A percentile compares a stretch with the other conserved stretches of the same genome.
Evolutionary conservation across 805 yeast genomes (phyloP).

Genomic region (Candida coleopterorum): DNA sequence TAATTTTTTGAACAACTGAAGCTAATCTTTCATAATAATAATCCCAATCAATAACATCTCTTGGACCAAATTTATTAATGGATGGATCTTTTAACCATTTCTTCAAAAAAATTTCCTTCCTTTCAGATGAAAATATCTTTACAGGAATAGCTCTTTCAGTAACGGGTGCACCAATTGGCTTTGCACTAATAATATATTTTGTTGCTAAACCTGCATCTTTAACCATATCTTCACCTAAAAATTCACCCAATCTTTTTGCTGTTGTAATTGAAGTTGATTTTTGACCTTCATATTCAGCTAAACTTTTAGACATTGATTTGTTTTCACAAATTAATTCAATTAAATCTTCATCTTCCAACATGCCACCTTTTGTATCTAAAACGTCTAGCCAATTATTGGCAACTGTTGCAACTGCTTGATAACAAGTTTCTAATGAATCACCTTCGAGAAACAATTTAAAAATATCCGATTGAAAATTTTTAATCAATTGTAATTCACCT

Average conservation of each 20-base stretch:
- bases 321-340: slow-evolving; percentile 95
- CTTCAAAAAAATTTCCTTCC: slow-evolving; percentile 68
- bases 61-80: slow-evolving; percentile 76
- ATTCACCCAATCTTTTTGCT: slow-evolving; percentile 88
- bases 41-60: slow-evolving; percentile 88
- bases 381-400: slow-evolving; percentile 97
- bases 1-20: slow-evolving; percentile 89
- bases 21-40: slow-evolving; percentile 89
- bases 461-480: slow-evolving; percentile 91
- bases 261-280: slow-evolving; percentile 96
- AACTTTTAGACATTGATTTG: slow-evolving; percentile 87
- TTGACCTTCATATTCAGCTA: slow-evolving; percentile 83
- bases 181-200: slow-evolving; percentile 82
- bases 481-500: slow-evolving; percentile 90
- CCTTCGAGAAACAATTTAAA: slow-evolving; percentile 92
- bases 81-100: slow-evolving; percentile 84
- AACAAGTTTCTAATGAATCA: slow-evolving; percentile 69
- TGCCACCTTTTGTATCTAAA: slow-evolving; percentile 76
- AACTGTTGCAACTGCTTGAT: slow-evolving; percentile 82
- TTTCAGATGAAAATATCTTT: slow-evolving; percentile 88
- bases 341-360: slow-evolving; percentile 89
- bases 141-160: slow-evolving; percentile 97
- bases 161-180: slow-evolving; percentile 82
- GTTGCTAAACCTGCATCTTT: slow-evolving; percentile 95
- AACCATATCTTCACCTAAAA: slow-evolving; percentile 93